Base-by-base conservation (phyloP, 768 basidiomycete genomes). In the Russula emetica region DNA sequence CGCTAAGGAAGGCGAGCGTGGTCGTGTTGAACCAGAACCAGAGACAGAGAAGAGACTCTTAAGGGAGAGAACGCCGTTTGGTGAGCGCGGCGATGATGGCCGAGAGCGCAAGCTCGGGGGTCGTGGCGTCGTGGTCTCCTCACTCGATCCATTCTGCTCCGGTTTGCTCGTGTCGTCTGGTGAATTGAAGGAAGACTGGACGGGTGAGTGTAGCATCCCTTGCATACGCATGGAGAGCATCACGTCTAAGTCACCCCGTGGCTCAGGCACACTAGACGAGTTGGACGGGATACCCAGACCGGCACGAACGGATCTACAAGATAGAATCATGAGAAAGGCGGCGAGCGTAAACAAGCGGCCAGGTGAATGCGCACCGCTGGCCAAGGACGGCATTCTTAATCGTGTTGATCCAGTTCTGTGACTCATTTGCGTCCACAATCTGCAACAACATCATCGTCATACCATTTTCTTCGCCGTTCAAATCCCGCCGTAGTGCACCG, bases 181-280 rank as follows among this genome's bases (percentile, higher is more conserved):
- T 13, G 40, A 9, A 16, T 47, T 63, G 67, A 67, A 69, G 18
- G 63, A 30, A 38, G 69, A 59, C 18, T 63, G 54, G 22, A 55
- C 53, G 9, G 70, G 67, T n/a, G 77, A 77, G 32, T 77, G 76
- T 66, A 79, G 76, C 58, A 85, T 74, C n/a, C 82, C 84, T 68
- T 89, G 87, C 36, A 83, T 78, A 54, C 85, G 85, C 79, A 92
- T 89, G 34, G 87, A 86, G 40, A 92, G 78, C 83, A 90, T 88
- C 53, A 91, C 90, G 71, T 92, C 90, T 77, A 92, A 83, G 70
- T 92, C 90, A 7, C 90, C 90, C 52, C 85, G 79, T 24, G 88
- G 88, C 64, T 90, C 90, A 30, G 80, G 75, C 18, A 76, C 77
- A 24, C 78, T 76, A 3, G 76, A 68, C 24, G 75, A 74, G 45